A percentile compares a stretch with the other conserved stretches of the same genome.
phyloP scores from a whole-genome alignment of 768 basidiomycete genomes.

The Suillus clintonianus region DNA sequence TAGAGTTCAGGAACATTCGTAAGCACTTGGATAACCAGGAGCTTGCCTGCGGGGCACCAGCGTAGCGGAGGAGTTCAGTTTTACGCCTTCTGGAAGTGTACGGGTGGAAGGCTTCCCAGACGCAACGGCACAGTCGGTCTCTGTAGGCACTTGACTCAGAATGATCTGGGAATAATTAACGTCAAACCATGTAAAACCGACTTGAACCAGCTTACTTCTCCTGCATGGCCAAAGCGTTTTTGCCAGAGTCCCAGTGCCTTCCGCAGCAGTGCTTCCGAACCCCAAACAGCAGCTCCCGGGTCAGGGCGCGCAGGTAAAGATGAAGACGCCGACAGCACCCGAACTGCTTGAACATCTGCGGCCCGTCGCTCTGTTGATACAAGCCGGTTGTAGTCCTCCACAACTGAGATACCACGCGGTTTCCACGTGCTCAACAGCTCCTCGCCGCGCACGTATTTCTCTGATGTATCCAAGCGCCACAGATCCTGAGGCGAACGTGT shows the following conservation, averaged over 20 bases:
- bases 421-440: slow-evolving; percentile 83
- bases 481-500: slow-evolving; percentile 87
- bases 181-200: slow-evolving; percentile 5
- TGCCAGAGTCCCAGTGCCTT: slow-evolving; percentile 82
- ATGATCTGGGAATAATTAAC: slow-evolving; percentile 59
- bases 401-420: slow-evolving; percentile 83
- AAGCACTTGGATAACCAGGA: neutral
- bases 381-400: slow-evolving; percentile 83
- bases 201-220: slow-evolving; percentile 55
- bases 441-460: slow-evolving; percentile 94
- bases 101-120: slow-evolving; percentile 21
- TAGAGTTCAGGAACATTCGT: slow-evolving; percentile 4
- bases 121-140: slow-evolving; percentile 48
- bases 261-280: slow-evolving; percentile 61
- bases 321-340: slow-evolving; percentile 67
- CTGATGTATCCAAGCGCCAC: slow-evolving; percentile 93
- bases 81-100: slow-evolving; percentile 48
- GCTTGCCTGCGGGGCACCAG: slow-evolving; percentile 71
- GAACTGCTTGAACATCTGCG: slow-evolving; percentile 89
- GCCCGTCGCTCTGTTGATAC: slow-evolving; percentile 70
- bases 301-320: slow-evolving; percentile 46
- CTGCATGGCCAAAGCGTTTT: slow-evolving; percentile 72
- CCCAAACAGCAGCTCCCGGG: slow-evolving; percentile 60
- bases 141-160: slow-evolving; percentile 68
- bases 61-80: slow-evolving; percentile 73